phyloP scores from a whole-genome alignment of 768 basidiomycete genomes.

The Sporobolomyces pararoseus region DNA sequence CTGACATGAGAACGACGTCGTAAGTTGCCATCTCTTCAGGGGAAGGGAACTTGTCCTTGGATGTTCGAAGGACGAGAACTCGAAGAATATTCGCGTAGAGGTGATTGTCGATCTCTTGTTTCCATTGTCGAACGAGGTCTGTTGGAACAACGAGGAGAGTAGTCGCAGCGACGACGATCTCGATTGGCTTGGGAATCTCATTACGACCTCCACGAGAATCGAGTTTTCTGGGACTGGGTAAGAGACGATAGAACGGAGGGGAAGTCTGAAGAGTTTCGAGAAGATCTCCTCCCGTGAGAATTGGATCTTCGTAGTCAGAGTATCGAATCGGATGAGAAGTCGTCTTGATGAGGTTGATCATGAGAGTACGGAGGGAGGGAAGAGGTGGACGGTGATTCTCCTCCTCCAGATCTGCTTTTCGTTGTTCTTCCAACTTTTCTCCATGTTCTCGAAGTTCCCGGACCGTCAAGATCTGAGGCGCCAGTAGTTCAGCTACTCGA shows the following conservation, averaged over 20 bases:
- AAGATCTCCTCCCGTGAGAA: background rate
- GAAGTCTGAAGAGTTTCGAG: constrained; percentile 8
- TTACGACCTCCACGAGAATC: constrained; percentile 40
- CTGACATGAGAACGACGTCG: constrained; percentile 45
- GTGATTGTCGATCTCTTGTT: constrained; percentile 46
- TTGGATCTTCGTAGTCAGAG: constrained; percentile 3
- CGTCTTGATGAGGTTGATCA: constrained; percentile 14
- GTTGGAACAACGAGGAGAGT: constrained; percentile 49
- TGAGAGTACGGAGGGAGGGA: constrained; percentile 20
- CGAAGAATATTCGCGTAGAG: constrained; percentile 37
- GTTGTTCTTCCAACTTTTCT: background rate
- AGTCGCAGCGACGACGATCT: constrained; percentile 46
- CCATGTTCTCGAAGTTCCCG: constrained; percentile 8
- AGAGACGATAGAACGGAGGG: constrained; percentile 32
- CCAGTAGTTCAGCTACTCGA: constrained; percentile 8
- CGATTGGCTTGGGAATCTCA: background rate
- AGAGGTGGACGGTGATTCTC: constrained; percentile 12
- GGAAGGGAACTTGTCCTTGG: constrained; percentile 39
- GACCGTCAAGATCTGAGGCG: background rate
- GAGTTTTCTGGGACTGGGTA: background rate
- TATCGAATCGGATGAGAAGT: constrained; percentile 2
- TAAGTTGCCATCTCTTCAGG: constrained; percentile 43
- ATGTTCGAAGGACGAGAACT: constrained; percentile 39
- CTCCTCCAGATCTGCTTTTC: background rate
- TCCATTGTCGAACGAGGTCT: constrained; percentile 48